phyloP scores from a whole-genome alignment of 1,284 basidiomycete species.

The Caloboletus firmus region DNA sequence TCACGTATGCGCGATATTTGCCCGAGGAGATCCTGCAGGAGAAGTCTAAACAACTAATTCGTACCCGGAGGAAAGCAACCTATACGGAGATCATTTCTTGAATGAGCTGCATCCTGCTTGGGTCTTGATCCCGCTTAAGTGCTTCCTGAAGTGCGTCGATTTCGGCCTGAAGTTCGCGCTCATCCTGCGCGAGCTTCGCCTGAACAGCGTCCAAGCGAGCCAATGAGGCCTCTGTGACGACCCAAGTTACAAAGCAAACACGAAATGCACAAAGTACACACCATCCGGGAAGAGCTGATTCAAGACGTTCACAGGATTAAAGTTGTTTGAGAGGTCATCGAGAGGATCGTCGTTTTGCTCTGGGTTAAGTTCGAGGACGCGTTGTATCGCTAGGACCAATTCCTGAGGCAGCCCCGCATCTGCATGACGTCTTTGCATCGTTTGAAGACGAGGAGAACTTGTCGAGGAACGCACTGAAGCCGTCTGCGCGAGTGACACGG shows the following conservation, averaged over 20 bases:
- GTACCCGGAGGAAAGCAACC: conserved; percentile 1
- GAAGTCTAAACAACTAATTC: conserved; percentile 3
- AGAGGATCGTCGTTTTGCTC: conserved; percentile 50
- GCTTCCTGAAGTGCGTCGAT: conserved; percentile 68
- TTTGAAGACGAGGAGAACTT: background rate
- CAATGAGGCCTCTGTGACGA: conserved; percentile 60
- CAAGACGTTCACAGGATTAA: conserved; percentile 58
- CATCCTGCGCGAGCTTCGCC: conserved; percentile 57
- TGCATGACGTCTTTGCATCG: conserved; percentile 24
- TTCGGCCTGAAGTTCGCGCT: conserved; percentile 67
- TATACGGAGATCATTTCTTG: conserved; percentile 91
- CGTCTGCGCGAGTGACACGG: background rate
- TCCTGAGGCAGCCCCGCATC: conserved; percentile 61
- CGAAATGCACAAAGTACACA: conserved; percentile 35
- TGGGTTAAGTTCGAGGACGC: conserved; percentile 56
- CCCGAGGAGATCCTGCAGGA: conserved; percentile 76
- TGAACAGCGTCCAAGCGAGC: conserved; percentile 64
- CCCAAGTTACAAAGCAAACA: background rate
- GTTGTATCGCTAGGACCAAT: conserved; percentile 65
- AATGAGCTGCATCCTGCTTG: conserved; percentile 80
- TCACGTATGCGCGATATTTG: conserved; percentile 95
- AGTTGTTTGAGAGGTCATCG: conserved; percentile 57
- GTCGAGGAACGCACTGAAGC: background rate
- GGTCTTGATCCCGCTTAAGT: conserved; percentile 76
- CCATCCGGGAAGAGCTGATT: conserved; percentile 79